Evolutionary conservation across 805 yeast species (phyloP), one percentile per base, ranked within the genome.

Genomic region (Sugiyamaella mastotermitis): DNA sequence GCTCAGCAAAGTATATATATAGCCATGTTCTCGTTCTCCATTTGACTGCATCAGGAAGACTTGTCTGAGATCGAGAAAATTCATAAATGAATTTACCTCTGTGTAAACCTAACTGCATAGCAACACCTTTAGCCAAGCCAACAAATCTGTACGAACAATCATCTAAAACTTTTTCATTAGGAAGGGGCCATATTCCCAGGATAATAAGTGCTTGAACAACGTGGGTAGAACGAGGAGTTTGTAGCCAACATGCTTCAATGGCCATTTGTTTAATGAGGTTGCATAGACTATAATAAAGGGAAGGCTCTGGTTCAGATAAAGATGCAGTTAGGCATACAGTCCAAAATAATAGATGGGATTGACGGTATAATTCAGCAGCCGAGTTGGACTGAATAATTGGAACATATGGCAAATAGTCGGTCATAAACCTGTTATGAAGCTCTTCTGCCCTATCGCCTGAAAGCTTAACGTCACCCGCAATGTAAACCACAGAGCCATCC

Each of bases 11-110:
- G 58, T 83, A 88, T 3, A 84, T 81, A 2, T 90, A 87, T 20
- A 86, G 64, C 97, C 97, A 88, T 1, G 95, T 76, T 49, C 95
- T 68, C 1, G 96, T 86, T 58, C 97, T 72, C 97, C 96, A 88
- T 53, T 78, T 80, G 50, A 85, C 96, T 4, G 95, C 90, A 60
- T 88, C 86, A 0, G 90, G 90, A 60, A 87, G 68, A 17, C 84
- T 74, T 3, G 83, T 92, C 56, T 88, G 97, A 21, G 90, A 83
- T 53, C 97, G 70, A 5, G 94, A 80, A 50, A 88, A 88, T 53
- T 88, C 97, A 46, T 82, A 77, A 48, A 88, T 85, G 57, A 88
- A 88, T 56, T 83, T 83, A 18, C 96, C 97, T 47, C 96, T 67
- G 60, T 88, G 97, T 43, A 88, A 66, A 8, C 97, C 97, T 24